These are phyloP conservation scores for Spiraea crenata DNA, from an alignment of 331 rosid genomes.

Conservation along the genomic window DNA sequence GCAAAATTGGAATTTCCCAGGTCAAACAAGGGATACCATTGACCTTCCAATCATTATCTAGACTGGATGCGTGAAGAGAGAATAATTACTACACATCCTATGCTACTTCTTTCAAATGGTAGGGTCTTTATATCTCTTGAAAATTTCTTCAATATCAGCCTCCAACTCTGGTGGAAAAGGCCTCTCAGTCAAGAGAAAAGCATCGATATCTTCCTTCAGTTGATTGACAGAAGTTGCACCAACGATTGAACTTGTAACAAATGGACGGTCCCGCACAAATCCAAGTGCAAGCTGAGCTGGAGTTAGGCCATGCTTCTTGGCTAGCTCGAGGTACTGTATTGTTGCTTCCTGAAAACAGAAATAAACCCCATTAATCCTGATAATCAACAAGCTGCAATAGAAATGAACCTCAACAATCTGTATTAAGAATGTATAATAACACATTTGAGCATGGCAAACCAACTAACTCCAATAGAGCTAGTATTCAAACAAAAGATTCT, in stretches of 20 bases:
- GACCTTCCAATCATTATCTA: background rate
- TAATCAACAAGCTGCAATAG: background rate
- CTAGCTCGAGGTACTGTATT: slow-evolving; percentile 53
- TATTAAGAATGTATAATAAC: background rate
- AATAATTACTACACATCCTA: background rate
- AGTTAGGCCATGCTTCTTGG: slow-evolving; percentile 65
- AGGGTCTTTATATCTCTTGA: slow-evolving; percentile 83
- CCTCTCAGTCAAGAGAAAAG: slow-evolving; percentile 55
- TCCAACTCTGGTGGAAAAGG: slow-evolving; percentile 62
- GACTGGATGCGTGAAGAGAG: background rate
- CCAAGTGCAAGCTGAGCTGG: slow-evolving; percentile 85
- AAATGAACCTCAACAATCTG: background rate
- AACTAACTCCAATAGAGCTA: background rate
- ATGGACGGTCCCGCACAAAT: slow-evolving; percentile 80
- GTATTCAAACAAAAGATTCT: too few relatives aligned
- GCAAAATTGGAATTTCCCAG: background rate
- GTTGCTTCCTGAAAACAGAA: slow-evolving; percentile 68
- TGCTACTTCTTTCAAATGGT: slow-evolving; percentile 32
- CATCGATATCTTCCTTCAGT: slow-evolving; percentile 75
- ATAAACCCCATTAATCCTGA: background rate
- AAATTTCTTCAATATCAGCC: slow-evolving; percentile 61
- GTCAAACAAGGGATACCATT: background rate
- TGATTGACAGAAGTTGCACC: slow-evolving; percentile 88
- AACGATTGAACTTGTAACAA: slow-evolving; percentile 78
- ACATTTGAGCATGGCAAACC: background rate